phyloP scores from a whole-genome alignment of 2,329 filamentous ascomycete species.

The Colletotrichum liriopes region DNA sequence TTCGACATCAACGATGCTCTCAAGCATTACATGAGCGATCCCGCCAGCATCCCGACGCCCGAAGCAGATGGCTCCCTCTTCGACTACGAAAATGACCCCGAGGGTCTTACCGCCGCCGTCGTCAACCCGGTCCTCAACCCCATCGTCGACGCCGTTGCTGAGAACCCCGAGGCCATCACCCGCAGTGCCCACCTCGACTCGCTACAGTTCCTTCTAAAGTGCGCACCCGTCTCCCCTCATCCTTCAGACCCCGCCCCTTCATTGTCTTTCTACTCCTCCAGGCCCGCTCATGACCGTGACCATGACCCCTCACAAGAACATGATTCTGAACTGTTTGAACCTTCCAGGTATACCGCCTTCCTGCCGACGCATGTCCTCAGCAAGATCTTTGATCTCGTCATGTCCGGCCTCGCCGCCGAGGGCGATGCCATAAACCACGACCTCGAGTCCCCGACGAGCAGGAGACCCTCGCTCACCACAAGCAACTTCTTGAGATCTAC shows the following conservation, averaged over 20 bases:
- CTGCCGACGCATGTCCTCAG: slow-evolving; percentile 87
- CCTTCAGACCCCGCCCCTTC: slow-evolving; percentile 46
- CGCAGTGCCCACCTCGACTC: slow-evolving; percentile 89
- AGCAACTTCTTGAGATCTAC: slow-evolving; percentile 92
- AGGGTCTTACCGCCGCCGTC: slow-evolving; percentile 82
- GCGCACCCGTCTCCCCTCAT: slow-evolving; percentile 72
- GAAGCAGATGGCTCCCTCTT: slow-evolving; percentile 88
- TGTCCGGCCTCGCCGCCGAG: slow-evolving; percentile 87
- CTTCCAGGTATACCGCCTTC: slow-evolving; percentile 83
- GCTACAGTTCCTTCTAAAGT: slow-evolving; percentile 97
- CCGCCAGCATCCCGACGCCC: slow-evolving; percentile 83
- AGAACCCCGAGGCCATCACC: slow-evolving; percentile 90
- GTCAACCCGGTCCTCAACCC: slow-evolving; percentile 91
- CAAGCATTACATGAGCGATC: slow-evolving; percentile 97
- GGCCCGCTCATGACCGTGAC: slow-evolving; percentile 41
- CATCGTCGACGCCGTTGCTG: slow-evolving; percentile 92
- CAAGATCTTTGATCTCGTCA: slow-evolving; percentile 93
- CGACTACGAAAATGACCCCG: slow-evolving; percentile 94
- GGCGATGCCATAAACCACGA: slow-evolving; percentile 89
- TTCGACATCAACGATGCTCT: slow-evolving; percentile 98
- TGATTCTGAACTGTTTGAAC: slow-evolving; percentile 72
- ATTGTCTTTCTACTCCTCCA: slow-evolving; percentile 48
- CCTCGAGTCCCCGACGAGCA: slow-evolving; percentile 90
- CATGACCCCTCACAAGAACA: neutral
- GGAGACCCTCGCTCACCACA: slow-evolving; percentile 88